Evolutionary conservation across 345 rosid species (phyloP), one percentile per base, ranked within the genome.

Genomic region (Linum trigynum): DNA sequence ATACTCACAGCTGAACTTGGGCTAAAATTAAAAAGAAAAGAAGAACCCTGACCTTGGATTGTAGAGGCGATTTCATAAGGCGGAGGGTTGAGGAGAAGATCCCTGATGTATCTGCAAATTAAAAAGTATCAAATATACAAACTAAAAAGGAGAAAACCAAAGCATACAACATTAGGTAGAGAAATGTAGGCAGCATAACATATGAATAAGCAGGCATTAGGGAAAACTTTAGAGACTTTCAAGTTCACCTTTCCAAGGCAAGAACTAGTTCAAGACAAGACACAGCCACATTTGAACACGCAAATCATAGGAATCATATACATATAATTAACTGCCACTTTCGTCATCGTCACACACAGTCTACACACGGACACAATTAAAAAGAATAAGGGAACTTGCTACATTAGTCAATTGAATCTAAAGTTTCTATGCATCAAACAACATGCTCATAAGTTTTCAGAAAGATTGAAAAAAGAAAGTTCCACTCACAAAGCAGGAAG

Each of bases 41-140:
- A 23, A 23, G 32, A 23, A 23, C 32, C 32, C 32, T 23, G 63
- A 89, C 98, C 97, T 84, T 90, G 97, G 73, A 94, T 86, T 70
- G 77, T 83, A 61, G 83, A 79, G 67, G 99, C 92, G 78, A 88
- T 85, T 71, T 86, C 99, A 81, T 82, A 82, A 53, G 89, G 81
- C 63, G 99, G 96, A 75, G 99, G 99, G 72, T 94, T 94, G 64
- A 94, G 90, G 74, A 94, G 84, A 74, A 94, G 89, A 83, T 94
- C 96, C 76, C 97, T 83, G 57, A 88, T 66, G 70, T 88, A 94
- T 79, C 99, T 94, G 74, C 68, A 75, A 62, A 57, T 56, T 39
- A 45, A 59, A 48, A 53, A 50, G 53, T 36, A 39, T 60, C 57
- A 64, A 8, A 58, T 32, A 15, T 38, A 11, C 10, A 32, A 0